These are phyloP conservation scores for Suillus plorans DNA, from an alignment of 768 basidiomycete genomes.

Conservation along the genomic window DNA sequence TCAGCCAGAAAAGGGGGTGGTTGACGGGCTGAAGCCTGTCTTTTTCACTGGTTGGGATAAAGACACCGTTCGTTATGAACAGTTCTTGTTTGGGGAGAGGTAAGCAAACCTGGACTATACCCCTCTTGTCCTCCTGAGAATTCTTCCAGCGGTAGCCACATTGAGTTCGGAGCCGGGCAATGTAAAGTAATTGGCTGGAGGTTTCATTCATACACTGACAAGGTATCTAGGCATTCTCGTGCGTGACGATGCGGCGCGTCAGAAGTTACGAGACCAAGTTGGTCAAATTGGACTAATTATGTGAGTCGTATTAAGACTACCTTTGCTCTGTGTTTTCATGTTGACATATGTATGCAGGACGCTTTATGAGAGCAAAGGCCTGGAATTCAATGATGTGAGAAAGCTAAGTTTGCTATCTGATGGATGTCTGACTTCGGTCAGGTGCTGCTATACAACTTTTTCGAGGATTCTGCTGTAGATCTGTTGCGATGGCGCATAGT, in stretches of 20 bases:
- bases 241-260: slow-evolving; percentile 52
- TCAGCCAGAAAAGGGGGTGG: slow-evolving; percentile 52
- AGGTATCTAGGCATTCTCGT: slow-evolving; percentile 60
- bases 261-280: slow-evolving; percentile 49
- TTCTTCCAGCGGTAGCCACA: slow-evolving; percentile 39
- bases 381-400: slow-evolving; percentile 24
- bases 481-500: slow-evolving; percentile 60
- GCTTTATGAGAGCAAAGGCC: slow-evolving; percentile 33
- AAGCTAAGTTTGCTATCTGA: not conserved
- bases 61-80: slow-evolving; percentile 44
- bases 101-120: slow-evolving; percentile 20
- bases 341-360: slow-evolving; percentile 19
- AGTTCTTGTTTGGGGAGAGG: slow-evolving; percentile 56
- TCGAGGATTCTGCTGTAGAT: slow-evolving; percentile 57
- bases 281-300: slow-evolving; percentile 60
- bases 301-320: slow-evolving; percentile 35
- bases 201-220: not conserved
- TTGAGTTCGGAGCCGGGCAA: slow-evolving; percentile 66
- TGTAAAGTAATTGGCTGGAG: slow-evolving; percentile 36
- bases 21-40: slow-evolving; percentile 54
- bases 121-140: slow-evolving; percentile 11
- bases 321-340: not conserved
- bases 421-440: slow-evolving; percentile 22
- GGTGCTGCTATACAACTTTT: slow-evolving; percentile 77
- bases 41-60: slow-evolving; percentile 53